Base-by-base conservation (phyloP, 306 rosid species). In the Acacia acuminata region DNA sequence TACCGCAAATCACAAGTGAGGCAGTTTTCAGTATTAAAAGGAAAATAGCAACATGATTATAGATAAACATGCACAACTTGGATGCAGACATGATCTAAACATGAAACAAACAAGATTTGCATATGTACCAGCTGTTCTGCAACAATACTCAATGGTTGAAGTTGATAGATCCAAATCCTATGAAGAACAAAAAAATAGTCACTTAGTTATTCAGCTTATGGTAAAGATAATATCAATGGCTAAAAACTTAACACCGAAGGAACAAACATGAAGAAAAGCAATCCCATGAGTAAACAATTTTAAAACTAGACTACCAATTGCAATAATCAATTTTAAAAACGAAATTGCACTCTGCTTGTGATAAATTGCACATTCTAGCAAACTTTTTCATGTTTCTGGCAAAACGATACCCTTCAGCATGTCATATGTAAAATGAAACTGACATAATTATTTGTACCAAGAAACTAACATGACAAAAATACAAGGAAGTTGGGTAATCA, bases 81-180 rank as follows among this genome's bases (percentile, higher is more conserved):
- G 34, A 64, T 25, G 77, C 58, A 53, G 61, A 66, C 65, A 69
- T 77, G 30, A 68, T 24, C 77, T 13, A 73, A 53, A 82, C 22
- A 80, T 44, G 71, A 81, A 79, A 64, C 50, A 50, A 85, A 85
- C 65, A 70, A 81, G 84, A 83, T 81, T 72, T 68, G 78, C 83
- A 86, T 77, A 77, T 27, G 48, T 91, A 95, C 98, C n/a, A n/a
- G n/a, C n/a, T n/a, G n/a, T n/a, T n/a, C n/a, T 88, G 89, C 97
- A 93, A 77, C 94, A 80, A 79, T 88, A 95, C 69, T 93, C 97
- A 76, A 93, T 88, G 47, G 75, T 84, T 24, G 99, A 92, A 53
- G 98, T 93, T 78, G 79, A 20, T 32, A 97, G 96, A 90, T 93
- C 99, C 91, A 80, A 84, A 84, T 85, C 96, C 99, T 95, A 89